Evolutionary conservation across 495 filamentous ascomycete genomes (phyloP), one percentile per base, ranked within the genome.

Genomic region (Penicillium maclennaniae): DNA sequence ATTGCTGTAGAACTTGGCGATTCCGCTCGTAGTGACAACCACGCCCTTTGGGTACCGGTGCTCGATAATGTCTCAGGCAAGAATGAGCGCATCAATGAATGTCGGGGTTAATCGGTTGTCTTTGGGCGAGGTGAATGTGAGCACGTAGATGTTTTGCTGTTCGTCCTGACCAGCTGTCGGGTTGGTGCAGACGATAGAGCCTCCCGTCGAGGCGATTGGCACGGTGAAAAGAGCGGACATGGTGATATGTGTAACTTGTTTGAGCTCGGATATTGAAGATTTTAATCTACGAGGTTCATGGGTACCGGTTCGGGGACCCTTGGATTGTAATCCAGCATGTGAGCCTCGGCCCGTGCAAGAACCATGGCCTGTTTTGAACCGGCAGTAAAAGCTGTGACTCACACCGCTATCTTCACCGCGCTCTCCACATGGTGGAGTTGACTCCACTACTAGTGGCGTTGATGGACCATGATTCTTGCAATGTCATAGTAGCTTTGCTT

Each of bases 1-100:
- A 69, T 91, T 91, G 67, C 81, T 85, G 71, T 87, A 92, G 76
- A 92, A 92, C 62, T 92, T 92, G 44, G 74, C 60, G 41, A 91
- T 86, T 25, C 76, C 79, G 43, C 79, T 84, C 6, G 88, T 92
- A 1, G 88, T 91, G 25, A 92, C 68, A 4, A 89, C 71, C 0
- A 91, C 88, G 42, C 88, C 88, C 27, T 80, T 81, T 0, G 80
- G 76, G 54, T 83, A 80, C 9, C 78, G 70, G 45, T 84, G 79
- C 57, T 91, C 87, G 55, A 92, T 67, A 26, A 86, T 79, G 63
- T 91, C 86, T 52, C 92, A 82, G 3, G 87, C 84, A 15, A 84
- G 74, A 27, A 87, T 60, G 19, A 91, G 58, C 28, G 88, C 75
- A 41, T 80, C 70, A 71, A 83, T 86, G 60, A 89, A 86, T 19